Evolutionary conservation across 139 green algal genomes (phyloP).

Genomic region (Micromonas pusilla): DNA sequence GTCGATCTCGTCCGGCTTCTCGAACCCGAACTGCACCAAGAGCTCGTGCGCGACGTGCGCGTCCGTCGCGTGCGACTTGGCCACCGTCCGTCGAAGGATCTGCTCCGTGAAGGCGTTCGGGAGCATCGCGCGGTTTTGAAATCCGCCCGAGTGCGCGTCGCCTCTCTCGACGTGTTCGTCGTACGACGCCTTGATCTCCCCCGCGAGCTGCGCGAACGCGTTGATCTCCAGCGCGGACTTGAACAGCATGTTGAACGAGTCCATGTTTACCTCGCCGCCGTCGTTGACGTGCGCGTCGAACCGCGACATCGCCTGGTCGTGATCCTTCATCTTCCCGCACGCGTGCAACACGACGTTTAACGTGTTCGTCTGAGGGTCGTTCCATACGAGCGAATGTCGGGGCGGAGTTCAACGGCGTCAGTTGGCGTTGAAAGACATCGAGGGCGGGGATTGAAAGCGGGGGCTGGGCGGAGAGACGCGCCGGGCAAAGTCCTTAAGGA

Average conservation of each 20-base stretch:
- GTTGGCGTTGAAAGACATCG: no score
- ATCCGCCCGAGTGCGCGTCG: not conserved
- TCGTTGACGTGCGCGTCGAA: not conserved
- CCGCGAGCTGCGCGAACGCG: not conserved
- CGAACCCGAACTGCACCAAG: not conserved
- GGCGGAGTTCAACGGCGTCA: no score
- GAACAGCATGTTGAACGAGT: not conserved
- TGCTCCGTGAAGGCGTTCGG: not conserved
- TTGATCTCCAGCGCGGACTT: not conserved
- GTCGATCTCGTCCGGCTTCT: not conserved
- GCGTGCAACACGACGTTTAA: not conserved
- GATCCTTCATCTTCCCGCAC: not conserved
- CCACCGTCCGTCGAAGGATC: not conserved
- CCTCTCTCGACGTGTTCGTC: no score
- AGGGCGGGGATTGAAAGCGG: no score
- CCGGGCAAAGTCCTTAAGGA: no score
- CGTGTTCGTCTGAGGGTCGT: no score
- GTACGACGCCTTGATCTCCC: no score
- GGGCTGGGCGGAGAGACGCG: no score
- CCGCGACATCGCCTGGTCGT: not conserved
- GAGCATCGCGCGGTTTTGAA: not conserved
- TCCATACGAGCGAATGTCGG: no score
- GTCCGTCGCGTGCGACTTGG: not conserved
- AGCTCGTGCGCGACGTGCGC: not conserved
- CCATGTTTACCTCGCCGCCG: not conserved